Percentiles rank a stretch among this genome's conserved stretches.
Evolutionary conservation across 2,329 filamentous ascomycete genomes (phyloP).

Genomic region (Saccharata proteae): DNA sequence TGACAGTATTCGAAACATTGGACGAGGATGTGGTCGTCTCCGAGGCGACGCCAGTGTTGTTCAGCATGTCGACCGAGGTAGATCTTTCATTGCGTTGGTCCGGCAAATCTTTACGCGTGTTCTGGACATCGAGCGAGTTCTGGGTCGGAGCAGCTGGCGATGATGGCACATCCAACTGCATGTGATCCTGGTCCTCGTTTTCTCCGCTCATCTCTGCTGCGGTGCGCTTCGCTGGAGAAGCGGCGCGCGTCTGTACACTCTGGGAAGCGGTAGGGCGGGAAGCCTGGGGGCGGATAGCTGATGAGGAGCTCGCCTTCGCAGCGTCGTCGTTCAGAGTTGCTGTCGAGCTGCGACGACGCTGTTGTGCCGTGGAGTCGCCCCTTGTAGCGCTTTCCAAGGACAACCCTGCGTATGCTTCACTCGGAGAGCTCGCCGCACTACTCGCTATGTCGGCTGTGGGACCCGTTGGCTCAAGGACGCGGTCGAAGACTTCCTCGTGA

Average conservation of each 20-base stretch:
- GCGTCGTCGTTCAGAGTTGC: slow-evolving; percentile 1
- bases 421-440: slow-evolving; percentile 34
- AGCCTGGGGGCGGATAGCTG: slow-evolving; percentile 16
- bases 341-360: slow-evolving; percentile 14
- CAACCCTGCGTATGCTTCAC: slow-evolving; percentile 41
- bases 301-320: slow-evolving; percentile 7
- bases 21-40: slow-evolving; percentile 16
- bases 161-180: slow-evolving; percentile 20
- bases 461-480: slow-evolving; percentile 16
- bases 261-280: too few species aligned
- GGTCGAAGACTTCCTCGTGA: slow-evolving; percentile 37
- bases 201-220: slow-evolving; percentile 40
- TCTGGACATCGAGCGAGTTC: slow-evolving; percentile 12
- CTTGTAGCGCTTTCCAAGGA: slow-evolving; percentile 30
- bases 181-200: slow-evolving; percentile 19
- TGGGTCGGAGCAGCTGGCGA: slow-evolving; percentile 4
- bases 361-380: slow-evolving; percentile 14
- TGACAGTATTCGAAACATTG: slow-evolving; percentile 7
- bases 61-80: slow-evolving; percentile 33
- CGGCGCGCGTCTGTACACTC: too few species aligned
- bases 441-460: slow-evolving; percentile 21
- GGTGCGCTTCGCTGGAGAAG: slow-evolving; percentile 43
- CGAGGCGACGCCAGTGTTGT: slow-evolving; percentile 15
- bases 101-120: slow-evolving; percentile 5
- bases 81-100: slow-evolving; percentile 20